Evolutionary conservation across 2,329 filamentous ascomycete species (phyloP).

Genomic region (Beauveria pseudobassiana): DNA sequence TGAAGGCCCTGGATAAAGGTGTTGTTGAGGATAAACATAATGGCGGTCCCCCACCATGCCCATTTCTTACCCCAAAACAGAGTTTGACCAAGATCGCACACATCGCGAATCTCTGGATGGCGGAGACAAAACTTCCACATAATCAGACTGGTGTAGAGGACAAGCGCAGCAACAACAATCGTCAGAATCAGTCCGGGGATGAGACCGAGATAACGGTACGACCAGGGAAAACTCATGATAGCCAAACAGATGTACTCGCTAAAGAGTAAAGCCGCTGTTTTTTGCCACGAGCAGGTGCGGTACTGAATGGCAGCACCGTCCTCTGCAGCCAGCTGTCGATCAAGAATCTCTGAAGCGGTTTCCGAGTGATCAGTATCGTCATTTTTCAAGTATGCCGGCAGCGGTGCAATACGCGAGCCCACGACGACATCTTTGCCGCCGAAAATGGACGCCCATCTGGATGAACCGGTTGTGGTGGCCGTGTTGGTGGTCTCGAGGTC

Average conservation of each 20-base stretch:
- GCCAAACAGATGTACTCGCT: slow-evolving; percentile 89
- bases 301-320: slow-evolving; percentile 78
- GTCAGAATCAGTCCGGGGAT: slow-evolving; percentile 81
- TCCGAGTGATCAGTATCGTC: slow-evolving; percentile 36
- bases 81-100: slow-evolving; percentile 93
- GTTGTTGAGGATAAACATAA: slow-evolving; percentile 93
- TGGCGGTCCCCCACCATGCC: slow-evolving; percentile 51
- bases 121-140: slow-evolving; percentile 82
- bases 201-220: slow-evolving; percentile 78
- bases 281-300: slow-evolving; percentile 88
- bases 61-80: slow-evolving; percentile 80
- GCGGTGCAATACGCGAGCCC: slow-evolving; percentile 44
- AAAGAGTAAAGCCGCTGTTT: slow-evolving; percentile 86
- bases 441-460: slow-evolving; percentile 28
- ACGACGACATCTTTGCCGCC: slow-evolving; percentile 34
- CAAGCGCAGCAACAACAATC: slow-evolving; percentile 65
- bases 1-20: slow-evolving; percentile 83
- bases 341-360: slow-evolving; percentile 41
- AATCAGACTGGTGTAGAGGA: slow-evolving; percentile 64
- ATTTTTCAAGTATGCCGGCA: slow-evolving; percentile 33
- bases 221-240: slow-evolving; percentile 96
- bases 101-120: slow-evolving; percentile 84
- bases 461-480: slow-evolving; percentile 16
- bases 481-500: slow-evolving; percentile 13
- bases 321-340: slow-evolving; percentile 68